These are phyloP conservation scores for Hansenula anomala DNA, from an alignment of 1,139 yeast genomes.

Conservation along the genomic window DNA sequence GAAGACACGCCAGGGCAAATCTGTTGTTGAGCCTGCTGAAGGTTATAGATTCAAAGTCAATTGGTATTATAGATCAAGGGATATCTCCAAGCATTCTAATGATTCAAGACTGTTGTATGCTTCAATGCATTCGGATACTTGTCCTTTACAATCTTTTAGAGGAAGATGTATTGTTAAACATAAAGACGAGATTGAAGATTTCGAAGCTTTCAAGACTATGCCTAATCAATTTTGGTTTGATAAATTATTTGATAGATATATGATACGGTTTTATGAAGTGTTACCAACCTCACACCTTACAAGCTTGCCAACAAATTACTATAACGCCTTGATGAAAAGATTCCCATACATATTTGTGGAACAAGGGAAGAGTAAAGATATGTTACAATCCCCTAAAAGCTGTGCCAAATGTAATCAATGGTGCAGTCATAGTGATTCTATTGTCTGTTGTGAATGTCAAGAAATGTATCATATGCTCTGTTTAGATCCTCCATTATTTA, in stretches of 20 bases:
- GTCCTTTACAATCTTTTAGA: conserved; percentile 72
- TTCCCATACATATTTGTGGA: conserved; percentile 77
- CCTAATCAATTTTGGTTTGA: conserved; percentile 84
- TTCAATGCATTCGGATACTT: conserved; percentile 81
- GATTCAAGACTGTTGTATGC: conserved; percentile 80
- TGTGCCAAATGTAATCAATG: conserved; percentile 81
- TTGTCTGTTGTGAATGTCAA: conserved; percentile 78
- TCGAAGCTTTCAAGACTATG: conserved; percentile 47
- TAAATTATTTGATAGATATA: conserved; percentile 80
- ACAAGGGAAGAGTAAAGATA: conserved; percentile 57
- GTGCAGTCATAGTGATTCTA: conserved; percentile 74
- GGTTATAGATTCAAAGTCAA: conserved; percentile 66
- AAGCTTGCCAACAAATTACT: conserved; percentile 48
- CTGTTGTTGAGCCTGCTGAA: conserved; percentile 33
- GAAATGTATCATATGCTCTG: conserved; percentile 76
- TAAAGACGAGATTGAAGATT: conserved; percentile 53
- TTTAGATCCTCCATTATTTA: conserved; percentile 75
- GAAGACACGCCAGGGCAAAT: conserved; percentile 7
- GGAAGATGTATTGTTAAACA: conserved; percentile 74
- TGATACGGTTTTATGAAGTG: conserved; percentile 79
- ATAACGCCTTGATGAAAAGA: conserved; percentile 59
- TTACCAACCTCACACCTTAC: conserved; percentile 53
- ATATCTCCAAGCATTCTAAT: conserved; percentile 59
- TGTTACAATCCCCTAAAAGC: conserved; percentile 58
- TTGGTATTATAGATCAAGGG: conserved; percentile 92